Percentiles rank a stretch among this genome's conserved stretches.
Conservation (phyloP, 257 asterid genomes). For the Nicotiana obtusifolia region DNA sequence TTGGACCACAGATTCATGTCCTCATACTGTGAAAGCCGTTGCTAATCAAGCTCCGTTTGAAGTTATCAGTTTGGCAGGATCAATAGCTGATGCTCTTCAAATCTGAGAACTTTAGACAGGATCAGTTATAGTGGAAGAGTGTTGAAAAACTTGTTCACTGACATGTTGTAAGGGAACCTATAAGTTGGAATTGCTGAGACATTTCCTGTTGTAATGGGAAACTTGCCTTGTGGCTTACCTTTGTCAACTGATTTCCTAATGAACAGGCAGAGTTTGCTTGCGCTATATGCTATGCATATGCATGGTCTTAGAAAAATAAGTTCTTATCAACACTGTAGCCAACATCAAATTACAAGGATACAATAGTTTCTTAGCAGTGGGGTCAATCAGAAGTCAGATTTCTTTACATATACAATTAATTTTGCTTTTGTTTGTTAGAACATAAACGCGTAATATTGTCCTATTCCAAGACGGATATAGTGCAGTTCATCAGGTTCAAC, state of each 20-base stretch:
- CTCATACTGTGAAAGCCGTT: slow-evolving; percentile 63
- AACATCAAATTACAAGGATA: not conserved
- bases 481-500: no score
- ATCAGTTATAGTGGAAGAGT: not conserved
- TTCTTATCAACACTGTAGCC: not conserved
- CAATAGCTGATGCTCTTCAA: slow-evolving; percentile 91
- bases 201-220: not conserved
- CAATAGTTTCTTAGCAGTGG: not conserved
- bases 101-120: slow-evolving; percentile 29
- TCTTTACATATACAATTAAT: no score
- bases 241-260: not conserved
- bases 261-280: not conserved
- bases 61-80: slow-evolving; percentile 82
- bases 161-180: not conserved
- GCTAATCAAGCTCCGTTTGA: slow-evolving; percentile 69
- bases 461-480: no score
- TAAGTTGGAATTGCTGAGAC: not conserved
- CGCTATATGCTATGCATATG: not conserved
- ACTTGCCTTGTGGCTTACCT: not conserved
- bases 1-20: slow-evolving; percentile 95
- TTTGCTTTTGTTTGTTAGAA: no score
- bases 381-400: no score
- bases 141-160: not conserved
- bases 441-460: no score
- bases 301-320: no score